Conservation (phyloP, 169 alveolate genomes). For the Plasmodium vinckei region DNA sequence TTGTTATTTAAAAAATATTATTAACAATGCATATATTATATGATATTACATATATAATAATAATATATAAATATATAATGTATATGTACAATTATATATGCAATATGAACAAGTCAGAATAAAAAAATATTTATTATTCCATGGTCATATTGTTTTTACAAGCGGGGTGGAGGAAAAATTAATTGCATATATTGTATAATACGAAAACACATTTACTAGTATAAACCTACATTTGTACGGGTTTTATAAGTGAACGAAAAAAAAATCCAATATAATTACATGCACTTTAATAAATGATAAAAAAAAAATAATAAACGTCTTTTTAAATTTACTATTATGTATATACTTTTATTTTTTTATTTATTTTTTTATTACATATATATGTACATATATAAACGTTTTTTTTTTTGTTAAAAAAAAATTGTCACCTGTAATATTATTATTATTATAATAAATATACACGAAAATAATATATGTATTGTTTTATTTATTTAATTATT, state of each 20-base stretch:
- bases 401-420: no score
- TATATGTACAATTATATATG: neutral
- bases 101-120: neutral
- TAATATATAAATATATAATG: no score
- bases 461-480: no score
- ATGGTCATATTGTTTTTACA: neutral
- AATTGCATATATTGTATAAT: neutral
- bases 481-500: no score
- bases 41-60: no score
- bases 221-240: neutral
- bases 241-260: neutral
- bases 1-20: no score
- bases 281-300: neutral
- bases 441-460: no score
- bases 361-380: no score
- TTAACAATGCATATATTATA: no score
- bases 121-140: neutral
- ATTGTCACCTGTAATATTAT: no score
- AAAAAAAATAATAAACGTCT: neutral
- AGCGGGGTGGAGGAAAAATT: neutral
- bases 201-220: neutral
- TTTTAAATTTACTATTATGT: neutral
- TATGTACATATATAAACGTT: no score
- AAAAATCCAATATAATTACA: neutral
- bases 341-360: neutral